Conservation (phyloP, 202 grass and related monocot species). For the Setaria italica region DNA sequence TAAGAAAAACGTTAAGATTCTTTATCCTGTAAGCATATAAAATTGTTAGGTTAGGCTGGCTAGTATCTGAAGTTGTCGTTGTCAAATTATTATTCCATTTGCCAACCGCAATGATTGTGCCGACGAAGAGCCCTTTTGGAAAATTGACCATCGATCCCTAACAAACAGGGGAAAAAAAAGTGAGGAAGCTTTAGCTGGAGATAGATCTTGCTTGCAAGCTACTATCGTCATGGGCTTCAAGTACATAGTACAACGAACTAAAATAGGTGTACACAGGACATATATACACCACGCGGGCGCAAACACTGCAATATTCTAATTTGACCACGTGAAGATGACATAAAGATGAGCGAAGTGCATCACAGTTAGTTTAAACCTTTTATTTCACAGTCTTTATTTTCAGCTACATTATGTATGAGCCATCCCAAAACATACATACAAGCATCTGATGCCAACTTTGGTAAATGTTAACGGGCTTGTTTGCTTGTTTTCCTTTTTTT, state of each 20-base stretch:
- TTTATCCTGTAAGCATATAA: not conserved
- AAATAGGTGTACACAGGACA: not conserved
- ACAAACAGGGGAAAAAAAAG: not conserved
- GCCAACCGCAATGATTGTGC: not conserved
- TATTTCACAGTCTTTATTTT: not conserved
- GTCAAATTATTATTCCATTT: constrained; percentile 6
- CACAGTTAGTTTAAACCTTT: not conserved
- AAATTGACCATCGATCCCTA: not conserved
- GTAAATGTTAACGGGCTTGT: not conserved
- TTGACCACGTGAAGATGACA: not conserved
- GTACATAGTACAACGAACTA: not conserved
- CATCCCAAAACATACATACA: not conserved
- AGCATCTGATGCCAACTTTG: not conserved
- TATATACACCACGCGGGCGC: not conserved
- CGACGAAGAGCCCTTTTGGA: not conserved
- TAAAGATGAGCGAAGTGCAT: not conserved
- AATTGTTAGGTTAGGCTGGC: not conserved
- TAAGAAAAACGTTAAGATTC: not conserved
- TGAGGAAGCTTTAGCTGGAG: not conserved
- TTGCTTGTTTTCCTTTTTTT: not conserved
- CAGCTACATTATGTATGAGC: not conserved
- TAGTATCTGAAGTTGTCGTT: not conserved
- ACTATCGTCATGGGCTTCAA: not conserved
- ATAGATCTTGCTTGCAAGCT: constrained; percentile 14
- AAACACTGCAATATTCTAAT: not conserved